Percentiles rank a stretch among this genome's conserved stretches.
Evolutionary conservation across 768 basidiomycete species (phyloP).

Genomic region (Phylloporus sp.): DNA sequence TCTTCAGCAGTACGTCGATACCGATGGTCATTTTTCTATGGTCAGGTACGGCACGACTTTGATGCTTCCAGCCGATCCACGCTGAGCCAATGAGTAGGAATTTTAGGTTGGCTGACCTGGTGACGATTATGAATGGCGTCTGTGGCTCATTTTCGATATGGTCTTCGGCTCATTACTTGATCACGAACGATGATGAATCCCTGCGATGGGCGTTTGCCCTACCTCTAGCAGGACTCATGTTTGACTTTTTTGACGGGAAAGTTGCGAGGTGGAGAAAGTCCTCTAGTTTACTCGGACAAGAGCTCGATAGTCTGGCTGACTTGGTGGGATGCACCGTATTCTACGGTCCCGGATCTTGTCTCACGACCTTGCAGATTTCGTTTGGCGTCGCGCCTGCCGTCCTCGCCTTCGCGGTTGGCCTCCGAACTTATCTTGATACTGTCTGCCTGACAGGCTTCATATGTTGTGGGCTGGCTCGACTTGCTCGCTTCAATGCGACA

Average conservation of each 20-base stretch:
- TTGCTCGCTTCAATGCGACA: slow-evolving; percentile 98
- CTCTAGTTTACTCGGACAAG: slow-evolving; percentile 93
- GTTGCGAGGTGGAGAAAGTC: slow-evolving; percentile 97
- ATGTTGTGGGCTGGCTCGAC: slow-evolving; percentile 92
- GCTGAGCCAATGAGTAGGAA: slow-evolving; percentile 53
- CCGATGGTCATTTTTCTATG: slow-evolving; percentile 94
- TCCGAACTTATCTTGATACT: slow-evolving; percentile 89
- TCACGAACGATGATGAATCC: slow-evolving; percentile 72
- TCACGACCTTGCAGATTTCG: slow-evolving; percentile 62
- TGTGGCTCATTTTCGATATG: slow-evolving; percentile 96
- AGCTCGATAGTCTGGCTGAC: slow-evolving; percentile 95
- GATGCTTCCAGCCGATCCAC: slow-evolving; percentile 12
- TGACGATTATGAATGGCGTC: slow-evolving; percentile 98
- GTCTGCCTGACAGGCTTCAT: slow-evolving; percentile 85
- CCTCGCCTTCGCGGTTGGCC: slow-evolving; percentile 84
- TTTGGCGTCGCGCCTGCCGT: slow-evolving; percentile 98
- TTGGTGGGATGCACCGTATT: slow-evolving; percentile 46
- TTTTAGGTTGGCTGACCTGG: slow-evolving; percentile 95
- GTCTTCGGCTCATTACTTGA: slow-evolving; percentile 84
- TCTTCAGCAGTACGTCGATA: slow-evolving; percentile 80
- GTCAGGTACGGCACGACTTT: slow-evolving; percentile 62
- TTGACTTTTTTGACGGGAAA: slow-evolving; percentile 97
- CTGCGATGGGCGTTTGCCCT: slow-evolving; percentile 84
- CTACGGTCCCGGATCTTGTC: not conserved
- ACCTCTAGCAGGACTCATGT: slow-evolving; percentile 92